Evolutionary conservation across 1,284 basidiomycete genomes (phyloP).

Genomic region (Microstroma glucosiphilum): DNA sequence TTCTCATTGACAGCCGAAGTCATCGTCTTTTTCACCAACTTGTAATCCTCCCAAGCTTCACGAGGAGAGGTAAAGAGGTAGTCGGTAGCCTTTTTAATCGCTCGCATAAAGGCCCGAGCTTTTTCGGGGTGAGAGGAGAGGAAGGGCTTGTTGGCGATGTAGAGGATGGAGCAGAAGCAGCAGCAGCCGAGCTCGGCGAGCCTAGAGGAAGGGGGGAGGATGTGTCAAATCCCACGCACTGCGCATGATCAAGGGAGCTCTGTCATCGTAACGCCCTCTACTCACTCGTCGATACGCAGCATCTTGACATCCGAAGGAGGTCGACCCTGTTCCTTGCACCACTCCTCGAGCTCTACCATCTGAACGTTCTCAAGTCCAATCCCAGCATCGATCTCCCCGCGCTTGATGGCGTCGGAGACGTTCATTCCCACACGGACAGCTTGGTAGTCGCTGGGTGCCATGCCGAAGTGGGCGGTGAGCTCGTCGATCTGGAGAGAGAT

Average conservation of each 20-base stretch:
- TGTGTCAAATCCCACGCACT: too few relatives aligned
- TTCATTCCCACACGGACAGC: slow-evolving; percentile 53
- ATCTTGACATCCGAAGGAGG: slow-evolving; percentile 51
- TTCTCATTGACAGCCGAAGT: slow-evolving; percentile 44
- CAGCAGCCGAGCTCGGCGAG: slow-evolving; percentile 51
- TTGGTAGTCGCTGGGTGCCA: slow-evolving; percentile 50
- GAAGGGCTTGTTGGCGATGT: slow-evolving; percentile 42
- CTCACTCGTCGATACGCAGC: slow-evolving; percentile 47
- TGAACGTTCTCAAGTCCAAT: slow-evolving; percentile 51
- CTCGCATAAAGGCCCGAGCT: slow-evolving; percentile 51
- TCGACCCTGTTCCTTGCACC: slow-evolving; percentile 49
- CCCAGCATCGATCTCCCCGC: slow-evolving; percentile 50
- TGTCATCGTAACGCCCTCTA: too few relatives aligned
- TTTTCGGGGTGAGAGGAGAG: slow-evolving; percentile 47
- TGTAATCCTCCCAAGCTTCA: slow-evolving; percentile 50
- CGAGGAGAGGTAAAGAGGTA: slow-evolving; percentile 46
- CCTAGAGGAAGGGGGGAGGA: too few relatives aligned
- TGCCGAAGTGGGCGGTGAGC: slow-evolving; percentile 35
- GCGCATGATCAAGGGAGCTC: too few relatives aligned
- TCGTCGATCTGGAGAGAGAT: slow-evolving; percentile 10
- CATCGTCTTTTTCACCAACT: slow-evolving; percentile 49
- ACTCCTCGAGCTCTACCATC: slow-evolving; percentile 51
- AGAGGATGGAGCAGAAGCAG: slow-evolving; percentile 51
- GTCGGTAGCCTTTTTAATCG: slow-evolving; percentile 51
- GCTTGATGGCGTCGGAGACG: slow-evolving; percentile 50